phyloP scores from a whole-genome alignment of 495 filamentous ascomycete genomes.

The Neurospora hispaniola region DNA sequence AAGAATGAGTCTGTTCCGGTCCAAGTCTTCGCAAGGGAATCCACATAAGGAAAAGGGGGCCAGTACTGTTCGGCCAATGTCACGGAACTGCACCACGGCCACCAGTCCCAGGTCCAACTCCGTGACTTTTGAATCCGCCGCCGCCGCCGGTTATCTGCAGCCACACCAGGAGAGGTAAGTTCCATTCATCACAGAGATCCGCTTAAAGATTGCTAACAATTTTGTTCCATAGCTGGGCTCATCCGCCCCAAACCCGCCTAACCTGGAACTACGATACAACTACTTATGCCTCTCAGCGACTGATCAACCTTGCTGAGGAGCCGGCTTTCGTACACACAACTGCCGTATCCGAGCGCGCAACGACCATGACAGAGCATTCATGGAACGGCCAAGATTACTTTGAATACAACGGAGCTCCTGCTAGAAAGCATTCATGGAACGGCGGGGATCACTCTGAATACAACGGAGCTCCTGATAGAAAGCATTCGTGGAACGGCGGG shows the following conservation, averaged over 20 bases:
- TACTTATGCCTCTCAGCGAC: conserved; percentile 33
- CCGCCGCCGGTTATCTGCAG: conserved; percentile 18
- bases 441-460: conserved; percentile 9
- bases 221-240: conserved; percentile 12
- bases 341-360: conserved; percentile 24
- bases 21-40: conserved; percentile 17
- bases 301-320: conserved; percentile 30
- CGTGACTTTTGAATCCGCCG: conserved; percentile 25
- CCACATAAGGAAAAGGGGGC: conserved; percentile 8
- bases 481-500: conserved; percentile 19
- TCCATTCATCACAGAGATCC: neutral
- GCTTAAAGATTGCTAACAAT: conserved; percentile 5
- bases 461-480: conserved; percentile 22
- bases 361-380: conserved; percentile 24
- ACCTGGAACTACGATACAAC: conserved; percentile 32
- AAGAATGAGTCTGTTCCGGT: conserved; percentile 24
- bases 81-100: conserved; percentile 8
- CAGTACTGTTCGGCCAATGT: conserved; percentile 9
- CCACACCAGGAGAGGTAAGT: conserved; percentile 15
- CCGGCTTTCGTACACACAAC: conserved; percentile 21
- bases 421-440: conserved; percentile 22
- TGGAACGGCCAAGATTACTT: conserved; percentile 14
- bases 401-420: conserved; percentile 21
- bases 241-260: conserved; percentile 18
- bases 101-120: conserved; percentile 18